Conservation (phyloP, 2,329 filamentous ascomycete species). For the Penicillium sp. region DNA sequence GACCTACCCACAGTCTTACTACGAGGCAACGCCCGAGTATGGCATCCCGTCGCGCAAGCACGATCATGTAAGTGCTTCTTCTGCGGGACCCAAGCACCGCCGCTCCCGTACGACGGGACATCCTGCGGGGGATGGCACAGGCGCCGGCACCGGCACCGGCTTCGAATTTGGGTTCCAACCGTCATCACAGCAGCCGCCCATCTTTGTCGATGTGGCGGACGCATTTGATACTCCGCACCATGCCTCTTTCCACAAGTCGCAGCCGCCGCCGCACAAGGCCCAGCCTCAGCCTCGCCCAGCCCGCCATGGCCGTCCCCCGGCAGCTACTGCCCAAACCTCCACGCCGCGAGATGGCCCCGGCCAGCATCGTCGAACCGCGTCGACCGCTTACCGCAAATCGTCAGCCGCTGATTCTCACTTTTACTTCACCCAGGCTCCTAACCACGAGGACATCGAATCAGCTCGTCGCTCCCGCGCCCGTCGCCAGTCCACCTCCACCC, state of each 20-base stretch:
- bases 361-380: conserved; percentile 33
- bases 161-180: conserved; percentile 21
- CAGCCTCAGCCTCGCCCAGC: conserved; percentile 35
- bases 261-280: neutral
- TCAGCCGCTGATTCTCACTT: conserved; percentile 56
- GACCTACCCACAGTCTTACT: conserved; percentile 52
- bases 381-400: conserved; percentile 45
- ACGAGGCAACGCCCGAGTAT: conserved; percentile 54
- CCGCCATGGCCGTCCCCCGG: conserved; percentile 29
- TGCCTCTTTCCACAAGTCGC: conserved; percentile 48
- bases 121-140: conserved; percentile 36
- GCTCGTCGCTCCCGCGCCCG: conserved; percentile 55
- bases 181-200: conserved; percentile 54
- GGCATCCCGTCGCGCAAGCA: conserved; percentile 57
- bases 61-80: conserved; percentile 70
- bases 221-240: conserved; percentile 53
- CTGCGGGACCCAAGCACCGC: conserved; percentile 46
- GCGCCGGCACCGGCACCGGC: conserved; percentile 35
- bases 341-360: conserved; percentile 29
- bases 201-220: conserved; percentile 61
- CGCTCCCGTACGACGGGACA: conserved; percentile 54
- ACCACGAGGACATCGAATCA: conserved; percentile 58
- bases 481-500: conserved; percentile 58
- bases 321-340: conserved; percentile 11
- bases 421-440: conserved; percentile 58